Evolutionary conservation across 1,139 yeast genomes (phyloP).

Genomic region (Geotrichum histeridarum): DNA sequence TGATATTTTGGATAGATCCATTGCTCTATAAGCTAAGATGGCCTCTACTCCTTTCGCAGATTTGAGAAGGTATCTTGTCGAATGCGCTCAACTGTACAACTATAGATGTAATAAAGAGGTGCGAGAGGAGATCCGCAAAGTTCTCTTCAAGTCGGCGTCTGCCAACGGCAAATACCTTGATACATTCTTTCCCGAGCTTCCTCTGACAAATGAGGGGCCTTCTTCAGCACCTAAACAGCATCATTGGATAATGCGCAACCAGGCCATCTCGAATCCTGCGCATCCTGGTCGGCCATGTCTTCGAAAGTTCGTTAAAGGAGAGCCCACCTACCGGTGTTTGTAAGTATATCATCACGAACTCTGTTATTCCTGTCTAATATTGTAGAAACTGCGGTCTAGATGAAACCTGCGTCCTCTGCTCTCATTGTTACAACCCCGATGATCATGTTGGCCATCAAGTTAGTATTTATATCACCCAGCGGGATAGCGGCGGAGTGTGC

Average conservation of each 20-base stretch:
- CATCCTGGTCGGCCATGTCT: conserved; percentile 77
- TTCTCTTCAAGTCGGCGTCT: conserved; percentile 50
- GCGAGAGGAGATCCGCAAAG: conserved; percentile 43
- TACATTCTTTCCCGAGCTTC: conserved; percentile 46
- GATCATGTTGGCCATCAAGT: conserved; percentile 74
- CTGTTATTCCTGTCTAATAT: neutral
- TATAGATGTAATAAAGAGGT: conserved; percentile 25
- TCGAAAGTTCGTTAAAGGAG: conserved; percentile 68
- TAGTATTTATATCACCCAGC: conserved; percentile 61
- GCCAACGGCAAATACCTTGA: conserved; percentile 46
- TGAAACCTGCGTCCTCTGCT: conserved; percentile 82
- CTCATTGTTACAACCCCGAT: conserved; percentile 65
- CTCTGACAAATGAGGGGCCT: neutral
- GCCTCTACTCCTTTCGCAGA: neutral
- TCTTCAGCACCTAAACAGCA: neutral
- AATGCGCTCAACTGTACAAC: conserved; percentile 6
- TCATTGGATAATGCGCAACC: conserved; percentile 27
- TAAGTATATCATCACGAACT: conserved; percentile 22
- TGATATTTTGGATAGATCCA: too few relatives aligned
- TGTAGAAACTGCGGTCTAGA: conserved; percentile 68
- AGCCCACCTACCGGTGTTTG: conserved; percentile 74
- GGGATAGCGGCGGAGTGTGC: conserved; percentile 89
- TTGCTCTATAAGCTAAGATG: too few relatives aligned
- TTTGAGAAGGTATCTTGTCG: neutral
- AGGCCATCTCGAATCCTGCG: conserved; percentile 30